Base-by-base conservation (phyloP, 1,284 basidiomycete genomes). In the Cerioporus squamosus region DNA sequence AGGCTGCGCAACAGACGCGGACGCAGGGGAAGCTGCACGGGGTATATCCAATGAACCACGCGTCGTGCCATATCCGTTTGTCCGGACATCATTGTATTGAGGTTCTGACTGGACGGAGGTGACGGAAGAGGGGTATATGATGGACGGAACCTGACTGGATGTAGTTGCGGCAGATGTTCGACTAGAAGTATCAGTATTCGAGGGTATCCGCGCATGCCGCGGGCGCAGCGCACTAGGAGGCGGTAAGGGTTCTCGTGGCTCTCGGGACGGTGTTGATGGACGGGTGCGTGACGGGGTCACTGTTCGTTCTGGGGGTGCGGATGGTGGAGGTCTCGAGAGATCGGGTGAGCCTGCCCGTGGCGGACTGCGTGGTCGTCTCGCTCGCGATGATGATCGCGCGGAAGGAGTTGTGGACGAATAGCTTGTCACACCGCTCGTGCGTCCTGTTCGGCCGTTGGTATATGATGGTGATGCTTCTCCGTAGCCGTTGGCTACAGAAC, bases 181-280 rank as follows among this genome's bases (percentile, higher is more conserved):
- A 42, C 58, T 66, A 44, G 65, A 58, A 7, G 72, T 65, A 0
- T 70, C 70, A 4, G 72, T 68, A 46, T 74, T 72, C 2, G 79
- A 80, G 5, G 77, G 75, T 9, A 75, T 62, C 45, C 73, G 74
- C 15, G 60, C 68, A 47, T 72, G 67, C 15, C 75, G 69, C 9
- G 79, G 75, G 55, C 79, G 68, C 40, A 78, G 55, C 2, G 74
- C 62, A 44, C 70, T 69, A 44, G 75, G 74, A 38, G 74, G 67
- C 23, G 67, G 60, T 33, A 53, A 50, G 42, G 53, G 60, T 18
- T 66, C 67, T 17, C 66, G 64, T 43, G 53, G 60, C 17, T 66
- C 67, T 17, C 66, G 64, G 24, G 68, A 67, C 7, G 65, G 69
- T 17, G 71, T 71, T 6, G 59, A 57, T 5, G 69, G 62, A 12